Evolutionary conservation across 768 basidiomycete species (phyloP).

Genomic region (Leccinellum luteum): DNA sequence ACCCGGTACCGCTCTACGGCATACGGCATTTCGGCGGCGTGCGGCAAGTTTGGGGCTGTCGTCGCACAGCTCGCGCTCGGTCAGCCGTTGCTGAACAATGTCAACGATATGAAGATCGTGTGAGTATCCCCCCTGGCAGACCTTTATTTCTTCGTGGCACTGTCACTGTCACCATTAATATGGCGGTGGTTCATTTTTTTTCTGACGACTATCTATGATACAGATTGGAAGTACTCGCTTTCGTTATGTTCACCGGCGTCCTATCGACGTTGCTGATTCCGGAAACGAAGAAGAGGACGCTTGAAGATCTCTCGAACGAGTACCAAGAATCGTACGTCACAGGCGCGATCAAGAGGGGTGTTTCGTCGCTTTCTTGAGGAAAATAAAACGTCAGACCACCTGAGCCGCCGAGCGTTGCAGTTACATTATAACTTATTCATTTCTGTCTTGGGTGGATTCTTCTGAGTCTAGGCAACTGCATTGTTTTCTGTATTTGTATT

Average conservation of each 20-base stretch:
- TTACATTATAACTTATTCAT: background rate
- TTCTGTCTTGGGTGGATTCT: background rate
- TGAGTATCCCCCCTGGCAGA: constrained; percentile 33
- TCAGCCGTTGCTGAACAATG: constrained; percentile 52
- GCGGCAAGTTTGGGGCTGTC: constrained; percentile 74
- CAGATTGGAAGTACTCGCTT: constrained; percentile 73
- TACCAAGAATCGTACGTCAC: constrained; percentile 58
- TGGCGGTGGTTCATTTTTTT: background rate
- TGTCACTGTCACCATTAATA: too few relatives aligned
- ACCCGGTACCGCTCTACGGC: constrained; percentile 71
- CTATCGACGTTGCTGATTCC: constrained; percentile 80
- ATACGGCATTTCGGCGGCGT: constrained; percentile 75
- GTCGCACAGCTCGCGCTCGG: constrained; percentile 76
- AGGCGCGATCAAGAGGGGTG: constrained; percentile 11
- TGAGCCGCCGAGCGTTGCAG: background rate
- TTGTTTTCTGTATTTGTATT: too few relatives aligned
- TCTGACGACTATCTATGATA: background rate
- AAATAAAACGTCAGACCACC: background rate
- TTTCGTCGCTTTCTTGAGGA: constrained; percentile 8
- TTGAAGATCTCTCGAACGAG: constrained; percentile 76
- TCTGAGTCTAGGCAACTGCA: background rate
- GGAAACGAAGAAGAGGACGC: constrained; percentile 64
- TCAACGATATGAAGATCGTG: constrained; percentile 63
- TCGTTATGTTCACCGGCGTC: constrained; percentile 84
- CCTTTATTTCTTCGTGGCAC: background rate